Evolutionary conservation across 140 eudicot species (phyloP).

Genomic region (Anethum foeniculum): DNA sequence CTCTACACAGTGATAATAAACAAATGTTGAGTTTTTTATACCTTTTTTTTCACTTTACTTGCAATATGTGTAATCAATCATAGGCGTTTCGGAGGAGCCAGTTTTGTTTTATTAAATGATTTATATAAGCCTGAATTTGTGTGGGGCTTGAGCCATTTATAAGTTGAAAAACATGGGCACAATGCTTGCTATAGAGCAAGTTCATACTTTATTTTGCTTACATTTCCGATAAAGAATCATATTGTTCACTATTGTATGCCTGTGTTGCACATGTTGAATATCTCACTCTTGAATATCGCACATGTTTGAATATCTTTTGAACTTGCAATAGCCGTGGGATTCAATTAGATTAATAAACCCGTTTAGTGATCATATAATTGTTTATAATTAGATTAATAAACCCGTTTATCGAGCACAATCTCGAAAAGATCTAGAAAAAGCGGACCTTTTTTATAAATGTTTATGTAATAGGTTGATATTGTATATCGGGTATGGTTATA

Average conservation of each 20-base stretch:
- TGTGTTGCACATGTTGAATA: background rate
- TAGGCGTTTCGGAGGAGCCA: background rate
- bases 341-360: background rate
- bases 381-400: too few species aligned
- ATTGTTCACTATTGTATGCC: background rate
- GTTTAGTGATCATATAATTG: background rate
- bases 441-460: too few species aligned
- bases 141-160: background rate
- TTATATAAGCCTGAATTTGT: background rate
- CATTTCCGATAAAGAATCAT: background rate
- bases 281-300: background rate
- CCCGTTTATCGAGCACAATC: too few species aligned
- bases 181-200: background rate
- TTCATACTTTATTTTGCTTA: background rate
- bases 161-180: background rate
- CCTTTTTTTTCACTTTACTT: background rate
- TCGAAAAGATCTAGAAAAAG: too few species aligned
- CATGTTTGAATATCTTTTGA: background rate
- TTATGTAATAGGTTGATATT: too few species aligned
- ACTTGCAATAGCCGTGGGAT: background rate
- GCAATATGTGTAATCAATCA: background rate
- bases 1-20: conserved; percentile 6
- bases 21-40: background rate
- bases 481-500: too few species aligned
- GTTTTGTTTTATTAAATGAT: background rate